Evolutionary conservation across 2,329 filamentous ascomycete genomes (phyloP), one percentile per base, ranked within the genome.

Genomic region (Ophiostoma australiae): DNA sequence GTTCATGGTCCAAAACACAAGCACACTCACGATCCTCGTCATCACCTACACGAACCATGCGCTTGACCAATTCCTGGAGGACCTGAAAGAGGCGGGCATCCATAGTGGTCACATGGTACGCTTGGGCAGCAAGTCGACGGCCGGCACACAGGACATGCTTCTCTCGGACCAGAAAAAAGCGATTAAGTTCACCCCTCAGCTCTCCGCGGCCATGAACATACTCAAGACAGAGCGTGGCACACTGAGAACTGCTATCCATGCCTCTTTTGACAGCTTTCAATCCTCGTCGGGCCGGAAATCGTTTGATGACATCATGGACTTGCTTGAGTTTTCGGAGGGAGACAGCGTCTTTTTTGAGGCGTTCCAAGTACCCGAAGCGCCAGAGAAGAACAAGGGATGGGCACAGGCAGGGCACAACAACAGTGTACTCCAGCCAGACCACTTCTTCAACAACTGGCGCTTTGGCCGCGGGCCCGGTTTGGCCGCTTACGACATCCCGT

Each of bases 11-110:
- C 7, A 10, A 11, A 8, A 41, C 78, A 87, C 27, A 76, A 85
- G 0, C 75, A 81, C 5, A 87, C 85, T 0, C 27, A 85, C 77
- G 0, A 84, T 93, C 0, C 80, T 94, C 0, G 85, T 93, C 0
- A 77, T 91, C 1, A 88, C 86, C 35, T 92, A 87, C 71, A 92
- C 89, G 0, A 90, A 91, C 69, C 89, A 91, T 73, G 87, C 88
- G 0, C 78, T 89, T 0, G 87, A 90, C 69, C 83, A 92, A 77
- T 89, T 91, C 67, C 77, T 91, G 0, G 85, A 88, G 72, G 89
- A 92, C 58, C 77, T 92, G 0, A 78, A 88, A 3, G 80, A 87
- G 1, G 84, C 87, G 41, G 88, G 88, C 0, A 86, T 92, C 7
- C 74, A 81, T 0, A 1, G 73, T 0, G 66, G 76, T 0, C 52